These are phyloP conservation scores for Trametes polyzona DNA, from an alignment of 1,284 basidiomycete species.

Conservation along the genomic window DNA sequence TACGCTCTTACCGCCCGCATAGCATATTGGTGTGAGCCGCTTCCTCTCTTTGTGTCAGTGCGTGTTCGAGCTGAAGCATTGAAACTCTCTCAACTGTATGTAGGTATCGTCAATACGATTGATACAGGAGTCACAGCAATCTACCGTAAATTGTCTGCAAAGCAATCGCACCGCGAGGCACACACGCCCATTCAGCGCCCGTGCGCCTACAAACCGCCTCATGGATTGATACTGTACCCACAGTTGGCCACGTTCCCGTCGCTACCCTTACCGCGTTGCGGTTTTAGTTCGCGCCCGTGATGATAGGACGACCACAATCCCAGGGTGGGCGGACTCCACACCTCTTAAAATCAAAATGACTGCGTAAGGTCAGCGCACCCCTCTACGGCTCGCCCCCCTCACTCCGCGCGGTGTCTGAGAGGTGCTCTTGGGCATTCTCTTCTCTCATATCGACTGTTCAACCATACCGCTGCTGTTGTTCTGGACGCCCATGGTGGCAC, in stretches of 20 bases:
- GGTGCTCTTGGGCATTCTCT: background rate
- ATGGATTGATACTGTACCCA: conserved; percentile 14
- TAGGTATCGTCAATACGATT: no score
- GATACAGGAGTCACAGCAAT: no score
- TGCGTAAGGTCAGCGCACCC: background rate
- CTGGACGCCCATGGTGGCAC: background rate
- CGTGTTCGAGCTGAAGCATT: no score
- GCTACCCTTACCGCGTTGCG: conserved; percentile 18
- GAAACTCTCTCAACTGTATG: no score
- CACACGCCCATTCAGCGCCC: background rate
- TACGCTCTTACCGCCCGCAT: background rate
- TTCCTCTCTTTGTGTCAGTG: no score
- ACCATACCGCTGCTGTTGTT: background rate
- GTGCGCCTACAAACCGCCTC: background rate
- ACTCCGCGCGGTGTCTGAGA: no score
- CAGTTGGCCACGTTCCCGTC: conserved; percentile 21
- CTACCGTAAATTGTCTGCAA: no score
- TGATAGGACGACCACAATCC: conserved; percentile 2
- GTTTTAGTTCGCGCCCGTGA: conserved; percentile 10
- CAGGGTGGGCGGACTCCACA: conserved; percentile 2
- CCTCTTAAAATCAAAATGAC: conserved; percentile 1
- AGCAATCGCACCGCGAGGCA: no score
- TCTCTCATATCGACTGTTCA: no score
- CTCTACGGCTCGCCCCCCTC: background rate
- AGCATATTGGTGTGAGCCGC: no score